phyloP scores from a whole-genome alignment of 2,329 filamentous ascomycete species.

The Diaporthe vexans region DNA sequence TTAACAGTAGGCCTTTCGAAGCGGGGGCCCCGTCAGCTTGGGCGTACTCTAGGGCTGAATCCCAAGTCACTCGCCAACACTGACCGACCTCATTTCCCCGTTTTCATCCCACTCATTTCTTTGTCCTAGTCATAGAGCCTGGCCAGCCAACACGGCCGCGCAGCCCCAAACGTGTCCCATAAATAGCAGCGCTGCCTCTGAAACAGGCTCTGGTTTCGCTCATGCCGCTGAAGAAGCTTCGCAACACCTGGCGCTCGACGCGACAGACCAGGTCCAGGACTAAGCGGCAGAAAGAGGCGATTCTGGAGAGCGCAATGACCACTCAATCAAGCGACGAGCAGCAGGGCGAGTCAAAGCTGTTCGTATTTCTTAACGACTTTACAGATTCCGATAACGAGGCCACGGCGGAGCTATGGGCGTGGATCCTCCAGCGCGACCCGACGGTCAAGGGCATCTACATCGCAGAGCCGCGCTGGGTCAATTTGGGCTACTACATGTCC shows the following conservation, averaged over 20 bases:
- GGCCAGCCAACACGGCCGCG: slow-evolving; percentile 12
- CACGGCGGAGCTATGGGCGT: slow-evolving; percentile 38
- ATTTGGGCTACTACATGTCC: slow-evolving; percentile 41
- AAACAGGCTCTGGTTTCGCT: neutral
- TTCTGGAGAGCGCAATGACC: slow-evolving; percentile 31
- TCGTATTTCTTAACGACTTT: slow-evolving; percentile 40
- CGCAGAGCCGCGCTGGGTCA: slow-evolving; percentile 41
- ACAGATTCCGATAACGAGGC: slow-evolving; percentile 42
- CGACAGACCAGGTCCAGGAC: slow-evolving; percentile 38
- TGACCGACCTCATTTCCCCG: slow-evolving; percentile 8
- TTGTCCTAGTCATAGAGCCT: slow-evolving; percentile 2
- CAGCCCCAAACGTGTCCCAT: slow-evolving; percentile 5
- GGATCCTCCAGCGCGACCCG: slow-evolving; percentile 11
- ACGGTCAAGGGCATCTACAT: slow-evolving; percentile 37
- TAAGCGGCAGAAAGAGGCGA: slow-evolving; percentile 34
- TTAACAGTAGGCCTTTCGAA: neutral
- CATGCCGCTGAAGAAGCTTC: slow-evolving; percentile 38
- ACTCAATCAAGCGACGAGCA: slow-evolving; percentile 20
- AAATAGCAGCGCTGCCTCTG: slow-evolving; percentile 11
- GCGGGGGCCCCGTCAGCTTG: slow-evolving; percentile 9
- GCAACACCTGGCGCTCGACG: slow-evolving; percentile 30
- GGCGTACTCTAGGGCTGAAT: neutral
- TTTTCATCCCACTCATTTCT: neutral
- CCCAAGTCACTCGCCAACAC: neutral
- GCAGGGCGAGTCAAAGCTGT: slow-evolving; percentile 16